Evolutionary conservation across 495 filamentous ascomycete species (phyloP).

Genomic region (Tuber magnatum): DNA sequence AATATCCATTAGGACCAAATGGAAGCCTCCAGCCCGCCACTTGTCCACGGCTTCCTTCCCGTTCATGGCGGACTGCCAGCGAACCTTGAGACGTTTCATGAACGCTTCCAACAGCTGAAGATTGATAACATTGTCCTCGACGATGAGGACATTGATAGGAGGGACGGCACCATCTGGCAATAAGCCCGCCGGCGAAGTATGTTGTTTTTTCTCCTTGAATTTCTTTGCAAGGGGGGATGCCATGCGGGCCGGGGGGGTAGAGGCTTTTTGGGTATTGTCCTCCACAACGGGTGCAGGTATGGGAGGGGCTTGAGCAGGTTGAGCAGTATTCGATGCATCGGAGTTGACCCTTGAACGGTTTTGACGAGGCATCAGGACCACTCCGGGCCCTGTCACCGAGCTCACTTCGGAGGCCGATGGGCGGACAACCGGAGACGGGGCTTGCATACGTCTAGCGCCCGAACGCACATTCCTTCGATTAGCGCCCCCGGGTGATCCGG

Average conservation of each 20-base stretch:
- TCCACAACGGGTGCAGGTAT: conserved; percentile 54
- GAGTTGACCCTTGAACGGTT: conserved; percentile 36
- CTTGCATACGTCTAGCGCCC: conserved; percentile 60
- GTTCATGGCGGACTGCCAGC: conserved; percentile 96
- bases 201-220: conserved; percentile 48
- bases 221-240: conserved; percentile 57
- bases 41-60: conserved; percentile 86
- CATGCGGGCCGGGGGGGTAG: conserved; percentile 55
- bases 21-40: conserved; percentile 91
- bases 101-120: conserved; percentile 86
- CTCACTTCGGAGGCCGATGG: conserved; percentile 14
- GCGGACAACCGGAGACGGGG: conserved; percentile 67
- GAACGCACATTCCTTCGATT: conserved; percentile 51
- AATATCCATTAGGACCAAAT: conserved; percentile 97
- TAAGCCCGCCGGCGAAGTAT: conserved; percentile 49
- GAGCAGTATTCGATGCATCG: conserved; percentile 33
- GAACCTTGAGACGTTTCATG: conserved; percentile 91
- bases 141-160: conserved; percentile 94
- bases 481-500: conserved; percentile 75
- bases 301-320: conserved; percentile 48
- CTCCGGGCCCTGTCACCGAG: conserved; percentile 12
- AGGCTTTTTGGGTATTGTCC: conserved; percentile 45
- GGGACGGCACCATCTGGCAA: conserved; percentile 77
- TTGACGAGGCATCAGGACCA: conserved; percentile 33
- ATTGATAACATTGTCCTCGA: conserved; percentile 98